A percentile compares a stretch with the other conserved stretches of the same genome.
These are phyloP conservation scores for Piromyces finnis DNA, from an alignment of 192 early-diverging fungal species.

Conservation along the genomic window DNA sequence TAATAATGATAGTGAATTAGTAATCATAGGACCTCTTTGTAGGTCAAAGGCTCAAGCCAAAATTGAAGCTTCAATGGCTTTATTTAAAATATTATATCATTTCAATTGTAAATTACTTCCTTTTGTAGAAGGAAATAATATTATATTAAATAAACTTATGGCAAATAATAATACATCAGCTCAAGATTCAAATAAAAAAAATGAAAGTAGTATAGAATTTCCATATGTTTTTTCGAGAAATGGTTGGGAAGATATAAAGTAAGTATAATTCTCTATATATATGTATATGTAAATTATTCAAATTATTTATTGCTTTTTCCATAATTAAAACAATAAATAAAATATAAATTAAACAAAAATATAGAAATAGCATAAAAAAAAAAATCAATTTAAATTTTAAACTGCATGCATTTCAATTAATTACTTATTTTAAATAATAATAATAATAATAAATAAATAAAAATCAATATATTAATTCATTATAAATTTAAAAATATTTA, in stretches of 20 bases:
- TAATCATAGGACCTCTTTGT: background rate
- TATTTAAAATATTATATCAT: background rate
- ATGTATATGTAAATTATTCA: too few relatives aligned
- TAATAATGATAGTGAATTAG: background rate
- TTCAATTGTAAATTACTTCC: background rate
- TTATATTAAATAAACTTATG: background rate
- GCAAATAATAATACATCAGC: background rate
- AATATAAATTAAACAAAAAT: too few relatives aligned
- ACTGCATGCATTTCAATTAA: too few relatives aligned
- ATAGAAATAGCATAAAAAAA: too few relatives aligned
- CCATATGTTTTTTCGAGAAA: background rate
- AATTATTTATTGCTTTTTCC: too few relatives aligned
- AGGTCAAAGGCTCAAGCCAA: background rate
- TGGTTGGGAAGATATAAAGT: background rate
- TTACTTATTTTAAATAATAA: too few relatives aligned
- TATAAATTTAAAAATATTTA: too few relatives aligned
- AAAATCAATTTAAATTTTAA: too few relatives aligned
- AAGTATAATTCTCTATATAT: too few relatives aligned
- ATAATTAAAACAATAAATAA: too few relatives aligned
- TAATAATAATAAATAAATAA: too few relatives aligned
- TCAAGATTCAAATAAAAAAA: background rate
- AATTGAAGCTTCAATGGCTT: background rate
- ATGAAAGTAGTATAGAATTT: background rate
- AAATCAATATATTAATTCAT: too few relatives aligned
- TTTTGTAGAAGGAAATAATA: background rate